These are phyloP conservation scores for Athelia sp. DNA, from an alignment of 1,284 basidiomycete genomes.

Conservation along the genomic window DNA sequence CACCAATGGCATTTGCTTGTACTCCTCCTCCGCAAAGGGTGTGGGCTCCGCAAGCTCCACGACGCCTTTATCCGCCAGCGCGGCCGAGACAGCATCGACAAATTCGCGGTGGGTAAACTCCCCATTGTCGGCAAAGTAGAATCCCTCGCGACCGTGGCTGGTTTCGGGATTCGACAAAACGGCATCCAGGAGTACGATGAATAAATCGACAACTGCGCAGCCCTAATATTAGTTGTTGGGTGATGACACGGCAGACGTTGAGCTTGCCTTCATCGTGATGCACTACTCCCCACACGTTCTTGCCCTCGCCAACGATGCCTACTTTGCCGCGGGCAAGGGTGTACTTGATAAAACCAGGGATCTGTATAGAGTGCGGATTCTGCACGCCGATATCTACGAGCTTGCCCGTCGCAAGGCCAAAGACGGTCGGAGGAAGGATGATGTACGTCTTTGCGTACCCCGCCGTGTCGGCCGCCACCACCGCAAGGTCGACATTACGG, in stretches of 20 bases:
- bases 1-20: constrained; percentile 5
- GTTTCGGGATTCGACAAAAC: constrained; percentile 4
- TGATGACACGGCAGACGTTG: background rate
- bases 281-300: constrained; percentile 27
- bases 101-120: constrained; percentile 27
- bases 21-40: constrained; percentile 35
- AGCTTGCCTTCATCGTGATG: constrained; percentile 27
- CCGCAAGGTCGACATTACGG: constrained; percentile 17
- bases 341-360: constrained; percentile 21
- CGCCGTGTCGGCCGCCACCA: constrained; percentile 17
- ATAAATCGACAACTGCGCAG: constrained; percentile 6
- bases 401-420: constrained; percentile 19
- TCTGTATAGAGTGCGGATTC: constrained; percentile 20
- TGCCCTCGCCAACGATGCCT: constrained; percentile 25
- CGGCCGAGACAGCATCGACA: constrained; percentile 22
- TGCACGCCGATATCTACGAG: constrained; percentile 24
- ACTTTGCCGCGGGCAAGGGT: constrained; percentile 23
- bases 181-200: constrained; percentile 9
- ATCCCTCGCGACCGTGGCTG: constrained; percentile 12
- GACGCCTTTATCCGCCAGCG: constrained; percentile 28
- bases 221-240: constrained; percentile 7
- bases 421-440: constrained; percentile 27
- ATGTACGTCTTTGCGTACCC: constrained; percentile 26
- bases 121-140: constrained; percentile 21
- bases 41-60: constrained; percentile 31